These are phyloP conservation scores for Alternaria tenuissima DNA, from an alignment of 2,329 filamentous ascomycete genomes.

Conservation along the genomic window DNA sequence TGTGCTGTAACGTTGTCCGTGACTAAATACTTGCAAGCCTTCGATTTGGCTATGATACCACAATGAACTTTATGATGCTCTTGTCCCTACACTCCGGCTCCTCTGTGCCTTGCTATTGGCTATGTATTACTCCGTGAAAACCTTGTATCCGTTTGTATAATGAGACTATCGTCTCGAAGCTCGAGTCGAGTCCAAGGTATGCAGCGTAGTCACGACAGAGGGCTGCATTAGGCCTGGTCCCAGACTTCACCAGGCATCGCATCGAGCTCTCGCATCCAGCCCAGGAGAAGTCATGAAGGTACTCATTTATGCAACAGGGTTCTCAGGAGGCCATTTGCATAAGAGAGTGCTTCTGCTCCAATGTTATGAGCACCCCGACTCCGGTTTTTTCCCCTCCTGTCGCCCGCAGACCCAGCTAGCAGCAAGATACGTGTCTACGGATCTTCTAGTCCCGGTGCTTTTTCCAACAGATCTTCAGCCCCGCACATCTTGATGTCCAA, in stretches of 20 bases:
- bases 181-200: not conserved
- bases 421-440: not conserved
- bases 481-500: not conserved
- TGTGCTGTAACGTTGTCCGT: not conserved
- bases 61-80: not conserved
- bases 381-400: not conserved
- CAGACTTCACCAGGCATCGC: not conserved
- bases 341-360: slow-evolving; percentile 4
- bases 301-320: slow-evolving; percentile 19
- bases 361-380: not conserved
- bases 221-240: not conserved
- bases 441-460: not conserved
- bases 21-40: not conserved
- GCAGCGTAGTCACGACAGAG: not conserved
- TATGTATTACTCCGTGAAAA: not conserved
- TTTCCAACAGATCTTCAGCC: slow-evolving; percentile 1
- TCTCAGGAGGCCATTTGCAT: slow-evolving; percentile 9
- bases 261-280: not conserved
- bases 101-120: not conserved
- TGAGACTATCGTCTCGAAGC: not conserved
- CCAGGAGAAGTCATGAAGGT: slow-evolving; percentile 7
- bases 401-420: not conserved
- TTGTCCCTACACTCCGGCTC: not conserved
- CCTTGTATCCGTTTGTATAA: not conserved
- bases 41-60: not conserved